These are phyloP conservation scores for Aspergillus carlsbadensis DNA, from an alignment of 495 filamentous ascomycete species.

Conservation along the genomic window DNA sequence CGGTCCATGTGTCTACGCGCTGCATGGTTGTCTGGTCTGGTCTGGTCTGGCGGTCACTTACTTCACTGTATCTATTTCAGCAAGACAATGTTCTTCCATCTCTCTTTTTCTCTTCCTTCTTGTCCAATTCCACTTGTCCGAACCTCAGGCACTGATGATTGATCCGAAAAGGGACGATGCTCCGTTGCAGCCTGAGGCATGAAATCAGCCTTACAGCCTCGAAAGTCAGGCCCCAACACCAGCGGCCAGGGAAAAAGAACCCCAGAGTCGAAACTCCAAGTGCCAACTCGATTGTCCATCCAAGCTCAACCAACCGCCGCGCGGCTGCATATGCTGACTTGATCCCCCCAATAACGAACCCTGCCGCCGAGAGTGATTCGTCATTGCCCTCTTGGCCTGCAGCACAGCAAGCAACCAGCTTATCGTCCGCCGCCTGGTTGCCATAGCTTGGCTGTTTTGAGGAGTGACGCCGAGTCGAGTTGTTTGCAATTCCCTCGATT, in stretches of 20 bases:
- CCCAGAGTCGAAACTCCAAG: background rate
- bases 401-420: background rate
- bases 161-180: too few relatives aligned
- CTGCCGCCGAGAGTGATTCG: background rate
- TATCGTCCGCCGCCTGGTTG: too few relatives aligned
- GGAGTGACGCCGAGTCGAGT: too few relatives aligned
- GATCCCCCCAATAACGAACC: background rate
- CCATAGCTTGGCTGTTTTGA: too few relatives aligned
- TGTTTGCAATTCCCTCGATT: too few relatives aligned
- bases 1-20: background rate
- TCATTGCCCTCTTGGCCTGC: constrained; percentile 7
- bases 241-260: background rate
- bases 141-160: too few relatives aligned
- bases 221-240: background rate
- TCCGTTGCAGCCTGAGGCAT: background rate
- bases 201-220: background rate
- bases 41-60: background rate
- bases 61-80: background rate
- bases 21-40: background rate
- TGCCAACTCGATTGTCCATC: background rate
- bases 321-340: constrained; percentile 2
- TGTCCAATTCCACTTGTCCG: too few relatives aligned
- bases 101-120: too few relatives aligned
- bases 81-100: too few relatives aligned
- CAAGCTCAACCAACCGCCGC: background rate